Base-by-base conservation (phyloP, 495 filamentous ascomycete species). In the Trichoderma reesei region DNA sequence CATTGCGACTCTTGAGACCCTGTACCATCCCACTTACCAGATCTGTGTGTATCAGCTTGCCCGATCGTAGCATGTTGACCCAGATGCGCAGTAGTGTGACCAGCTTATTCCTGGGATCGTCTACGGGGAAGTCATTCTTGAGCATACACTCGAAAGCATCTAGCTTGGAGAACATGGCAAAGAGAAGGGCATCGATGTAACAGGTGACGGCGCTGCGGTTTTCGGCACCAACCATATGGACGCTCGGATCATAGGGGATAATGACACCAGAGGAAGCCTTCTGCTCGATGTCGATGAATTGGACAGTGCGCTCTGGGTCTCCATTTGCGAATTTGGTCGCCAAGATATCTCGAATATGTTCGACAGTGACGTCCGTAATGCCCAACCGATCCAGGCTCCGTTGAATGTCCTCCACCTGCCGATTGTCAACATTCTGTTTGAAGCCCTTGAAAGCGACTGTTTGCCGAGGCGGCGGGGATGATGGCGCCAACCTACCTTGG, bases 131-230 rank as follows among this genome's bases (percentile, higher is more conserved):
- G 7, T 65, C 69, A 37, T 74, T 72, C 65, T 78, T 79, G 59
- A 97, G 76, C 75, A 97, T 95, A 34, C 88, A 89, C 70, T 98
- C 94, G 72, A 96, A 98, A 68, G 89, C 90, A 59, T 88, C 86
- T 34, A 96, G 76, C 63, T 90, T 85, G 10, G 90, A 88, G 72
- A 98, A 98, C 93, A 98, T 96, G 64, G 94, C 90, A 70, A 96
- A 97, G 2, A 98, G 84, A n/a, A 97, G 75, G 1, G 92, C 81
- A 71, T 97, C 94, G 1, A 96, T 78, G 68, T 91, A 98, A 74
- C 94, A 98, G 41, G 94, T 96, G 26, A 94, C 91, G 20, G 82
- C 85, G 18, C 87, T 81, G 54, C 93, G 80, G 71, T 98, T 98
- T 67, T 90, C 88, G 4, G 94, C 94, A 1, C 94, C 94, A 2